Conservation (phyloP, 2,329 filamentous ascomycete species). For the Colletotrichum spaethianum region DNA sequence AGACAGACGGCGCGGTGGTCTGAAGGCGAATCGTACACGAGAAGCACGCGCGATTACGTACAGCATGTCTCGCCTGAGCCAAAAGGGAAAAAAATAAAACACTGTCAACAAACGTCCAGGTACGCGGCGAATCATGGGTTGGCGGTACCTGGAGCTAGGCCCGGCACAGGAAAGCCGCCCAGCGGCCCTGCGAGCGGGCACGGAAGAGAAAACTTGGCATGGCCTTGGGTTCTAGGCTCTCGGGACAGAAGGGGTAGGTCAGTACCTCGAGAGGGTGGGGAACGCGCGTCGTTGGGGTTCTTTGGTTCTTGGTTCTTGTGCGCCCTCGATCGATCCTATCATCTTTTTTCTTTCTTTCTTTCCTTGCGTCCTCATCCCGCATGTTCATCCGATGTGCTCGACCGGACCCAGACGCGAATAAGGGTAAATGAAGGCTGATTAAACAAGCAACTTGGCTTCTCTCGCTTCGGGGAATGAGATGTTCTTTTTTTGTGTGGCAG, state of each 20-base stretch:
- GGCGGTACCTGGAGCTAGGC: constrained; percentile 30
- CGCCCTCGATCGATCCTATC: no score
- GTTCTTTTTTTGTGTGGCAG: not conserved
- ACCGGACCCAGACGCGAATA: not conserved
- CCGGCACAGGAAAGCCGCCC: not conserved
- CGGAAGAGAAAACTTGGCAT: constrained; percentile 18
- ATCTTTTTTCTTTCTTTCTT: not conserved
- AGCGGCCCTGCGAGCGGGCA: not conserved
- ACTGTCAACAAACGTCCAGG: not conserved
- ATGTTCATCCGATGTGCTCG: not conserved
- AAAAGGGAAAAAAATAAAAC: no score
- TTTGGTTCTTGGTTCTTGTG: no score
- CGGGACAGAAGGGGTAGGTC: not conserved
- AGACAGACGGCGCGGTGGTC: not conserved
- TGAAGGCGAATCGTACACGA: not conserved
- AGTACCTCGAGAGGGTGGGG: no score
- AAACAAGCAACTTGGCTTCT: not conserved
- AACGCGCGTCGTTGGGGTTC: not conserved
- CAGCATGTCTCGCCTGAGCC: not conserved
- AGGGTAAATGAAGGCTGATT: not conserved
- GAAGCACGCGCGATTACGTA: not conserved
- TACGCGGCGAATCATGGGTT: constrained; percentile 10
- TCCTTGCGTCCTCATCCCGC: not conserved
- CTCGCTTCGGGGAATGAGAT: not conserved
- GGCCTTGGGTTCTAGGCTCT: not conserved